These are phyloP conservation scores for Glonium stellatum DNA, from an alignment of 495 filamentous ascomycete genomes.

Conservation along the genomic window DNA sequence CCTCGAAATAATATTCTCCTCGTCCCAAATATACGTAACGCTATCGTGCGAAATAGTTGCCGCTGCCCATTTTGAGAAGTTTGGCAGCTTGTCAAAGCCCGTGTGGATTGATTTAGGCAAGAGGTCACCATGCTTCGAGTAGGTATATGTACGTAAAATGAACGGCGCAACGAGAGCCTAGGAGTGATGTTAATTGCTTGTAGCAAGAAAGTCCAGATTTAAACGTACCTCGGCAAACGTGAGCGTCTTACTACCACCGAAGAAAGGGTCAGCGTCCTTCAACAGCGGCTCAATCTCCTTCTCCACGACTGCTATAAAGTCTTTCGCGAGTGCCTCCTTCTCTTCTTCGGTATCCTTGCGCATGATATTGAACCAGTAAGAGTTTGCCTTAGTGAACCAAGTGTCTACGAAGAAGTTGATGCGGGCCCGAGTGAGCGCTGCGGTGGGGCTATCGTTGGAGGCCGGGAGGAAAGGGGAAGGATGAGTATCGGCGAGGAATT, in stretches of 20 bases:
- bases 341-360: conserved; percentile 36
- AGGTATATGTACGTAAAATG: conserved; percentile 50
- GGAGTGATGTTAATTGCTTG: neutral
- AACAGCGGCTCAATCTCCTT: conserved; percentile 75
- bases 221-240: conserved; percentile 68
- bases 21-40: conserved; percentile 59
- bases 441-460: conserved; percentile 30
- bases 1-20: conserved; percentile 28
- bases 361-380: conserved; percentile 41
- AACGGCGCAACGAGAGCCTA: conserved; percentile 64
- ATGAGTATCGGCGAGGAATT: conserved; percentile 61
- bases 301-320: conserved; percentile 47
- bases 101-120: conserved; percentile 43
- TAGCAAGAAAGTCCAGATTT: neutral
- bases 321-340: conserved; percentile 38
- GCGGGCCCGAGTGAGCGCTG: conserved; percentile 55
- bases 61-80: conserved; percentile 61
- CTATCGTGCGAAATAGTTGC: conserved; percentile 57
- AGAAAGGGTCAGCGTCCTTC: conserved; percentile 62
- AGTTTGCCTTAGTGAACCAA: conserved; percentile 56
- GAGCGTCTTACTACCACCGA: conserved; percentile 67
- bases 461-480: conserved; percentile 50
- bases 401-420: conserved; percentile 73
- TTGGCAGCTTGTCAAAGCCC: conserved; percentile 50
- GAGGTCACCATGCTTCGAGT: conserved; percentile 44